phyloP scores from a whole-genome alignment of 192 early-diverging fungal genomes.

The Podila clonocystis region DNA sequence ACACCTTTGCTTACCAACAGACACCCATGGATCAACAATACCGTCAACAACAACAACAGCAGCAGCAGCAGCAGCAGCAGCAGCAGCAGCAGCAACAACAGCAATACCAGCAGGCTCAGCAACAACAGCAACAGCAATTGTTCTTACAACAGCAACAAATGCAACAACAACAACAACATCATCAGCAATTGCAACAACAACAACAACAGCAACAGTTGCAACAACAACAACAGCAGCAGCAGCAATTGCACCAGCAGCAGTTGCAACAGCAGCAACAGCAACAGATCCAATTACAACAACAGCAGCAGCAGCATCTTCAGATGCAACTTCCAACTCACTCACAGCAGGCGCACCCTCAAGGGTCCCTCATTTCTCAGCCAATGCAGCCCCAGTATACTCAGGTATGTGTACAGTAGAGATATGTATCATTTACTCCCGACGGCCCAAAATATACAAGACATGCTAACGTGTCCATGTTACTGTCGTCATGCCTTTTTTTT shows the following conservation, averaged over 20 bases:
- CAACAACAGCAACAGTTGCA: conserved; percentile 30
- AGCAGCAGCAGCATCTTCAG: conserved; percentile 29
- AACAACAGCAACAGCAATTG: conserved; percentile 36
- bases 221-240: conserved; percentile 12
- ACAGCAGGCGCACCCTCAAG: not conserved
- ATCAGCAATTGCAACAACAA: conserved; percentile 2
- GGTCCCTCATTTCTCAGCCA: conserved; percentile 7
- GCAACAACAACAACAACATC: conserved; percentile 8
- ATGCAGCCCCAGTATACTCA: conserved; percentile 12
- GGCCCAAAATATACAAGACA: too few species aligned
- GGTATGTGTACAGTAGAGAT: not conserved
- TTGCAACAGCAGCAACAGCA: conserved; percentile 17
- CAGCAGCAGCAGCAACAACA: conserved; percentile 14
- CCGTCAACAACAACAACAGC: conserved; percentile 39
- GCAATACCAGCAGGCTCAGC: conserved; percentile 34
- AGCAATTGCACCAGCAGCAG: conserved; percentile 14
- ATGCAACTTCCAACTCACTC: not conserved
- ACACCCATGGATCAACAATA: conserved; percentile 30
- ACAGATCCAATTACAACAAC: conserved; percentile 14
- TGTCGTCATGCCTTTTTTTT: not conserved
- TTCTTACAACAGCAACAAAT: conserved; percentile 18
- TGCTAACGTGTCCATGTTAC: not conserved
- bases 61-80: conserved; percentile 19
- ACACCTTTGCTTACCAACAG: conserved; percentile 41
- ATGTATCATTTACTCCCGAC: too few species aligned